A percentile compares a stretch with the other conserved stretches of the same genome.
phyloP scores from a whole-genome alignment of 768 basidiomycete genomes.

The Rhodocollybia butyracea region DNA sequence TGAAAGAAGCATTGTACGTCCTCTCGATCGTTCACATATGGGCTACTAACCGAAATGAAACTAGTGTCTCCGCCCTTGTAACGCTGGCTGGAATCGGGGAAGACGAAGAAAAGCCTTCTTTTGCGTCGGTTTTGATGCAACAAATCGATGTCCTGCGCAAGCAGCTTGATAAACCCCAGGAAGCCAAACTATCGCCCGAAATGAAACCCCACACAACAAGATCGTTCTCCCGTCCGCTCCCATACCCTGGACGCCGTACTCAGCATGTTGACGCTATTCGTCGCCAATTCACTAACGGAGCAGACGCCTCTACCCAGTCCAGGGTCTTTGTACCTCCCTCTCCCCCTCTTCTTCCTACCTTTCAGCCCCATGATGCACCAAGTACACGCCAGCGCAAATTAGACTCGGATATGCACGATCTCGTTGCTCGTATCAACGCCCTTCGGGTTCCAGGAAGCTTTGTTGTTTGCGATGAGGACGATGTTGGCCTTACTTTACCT shows the following conservation, averaged over 20 bases:
- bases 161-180: conserved; percentile 52
- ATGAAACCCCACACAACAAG: neutral
- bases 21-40: neutral
- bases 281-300: neutral
- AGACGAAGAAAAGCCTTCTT: conserved; percentile 45
- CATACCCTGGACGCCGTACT: neutral
- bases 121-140: conserved; percentile 45
- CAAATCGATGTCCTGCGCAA: conserved; percentile 64
- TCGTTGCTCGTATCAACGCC: neutral
- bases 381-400: neutral
- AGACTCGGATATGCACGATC: neutral
- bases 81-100: conserved; percentile 52
- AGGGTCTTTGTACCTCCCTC: neutral
- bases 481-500: neutral
- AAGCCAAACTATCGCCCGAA: neutral
- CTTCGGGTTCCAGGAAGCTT: conserved; percentile 1
- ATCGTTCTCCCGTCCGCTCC: neutral
- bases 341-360: neutral
- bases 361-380: neutral
- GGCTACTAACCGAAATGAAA: neutral
- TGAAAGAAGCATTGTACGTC: conserved; percentile 87
- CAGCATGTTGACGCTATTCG: neutral
- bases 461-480: neutral
- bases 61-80: conserved; percentile 73
- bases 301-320: neutral